These are phyloP conservation scores for Lactifluus pinguis DNA, from an alignment of 768 basidiomycete genomes.

Conservation along the genomic window DNA sequence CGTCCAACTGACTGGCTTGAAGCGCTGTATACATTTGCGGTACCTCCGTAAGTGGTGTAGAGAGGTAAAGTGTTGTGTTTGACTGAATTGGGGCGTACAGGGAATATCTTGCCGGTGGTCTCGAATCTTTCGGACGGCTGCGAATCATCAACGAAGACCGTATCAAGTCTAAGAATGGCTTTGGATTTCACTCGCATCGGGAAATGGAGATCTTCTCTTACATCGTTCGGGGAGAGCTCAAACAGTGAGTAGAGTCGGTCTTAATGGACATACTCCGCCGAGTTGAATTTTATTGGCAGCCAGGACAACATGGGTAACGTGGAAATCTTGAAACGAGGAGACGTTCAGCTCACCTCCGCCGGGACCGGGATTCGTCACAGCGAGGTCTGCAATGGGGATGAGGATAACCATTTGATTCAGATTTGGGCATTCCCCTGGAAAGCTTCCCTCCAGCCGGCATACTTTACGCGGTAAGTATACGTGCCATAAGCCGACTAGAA, in stretches of 20 bases:
- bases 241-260: conserved; percentile 60
- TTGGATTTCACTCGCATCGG: conserved; percentile 75
- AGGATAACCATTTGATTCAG: conserved; percentile 53
- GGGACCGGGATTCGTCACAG: conserved; percentile 89
- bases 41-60: conserved; percentile 39
- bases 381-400: conserved; percentile 45
- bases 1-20: conserved; percentile 42
- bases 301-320: conserved; percentile 88
- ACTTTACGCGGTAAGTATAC: conserved; percentile 60
- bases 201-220: conserved; percentile 93
- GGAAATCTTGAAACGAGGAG: conserved; percentile 82
- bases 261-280: background rate
- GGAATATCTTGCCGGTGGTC: conserved; percentile 49
- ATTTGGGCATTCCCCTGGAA: conserved; percentile 55
- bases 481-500: background rate
- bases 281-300: conserved; percentile 30
- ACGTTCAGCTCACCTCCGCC: conserved; percentile 84
- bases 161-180: conserved; percentile 67
- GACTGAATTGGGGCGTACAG: background rate
- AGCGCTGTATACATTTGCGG: conserved; percentile 65
- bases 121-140: conserved; percentile 60
- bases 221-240: conserved; percentile 65
- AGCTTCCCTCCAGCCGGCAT: conserved; percentile 53
- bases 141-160: conserved; percentile 92
- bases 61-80: background rate